phyloP scores from a whole-genome alignment of 768 basidiomycete species.

The Tulasnella sp. region DNA sequence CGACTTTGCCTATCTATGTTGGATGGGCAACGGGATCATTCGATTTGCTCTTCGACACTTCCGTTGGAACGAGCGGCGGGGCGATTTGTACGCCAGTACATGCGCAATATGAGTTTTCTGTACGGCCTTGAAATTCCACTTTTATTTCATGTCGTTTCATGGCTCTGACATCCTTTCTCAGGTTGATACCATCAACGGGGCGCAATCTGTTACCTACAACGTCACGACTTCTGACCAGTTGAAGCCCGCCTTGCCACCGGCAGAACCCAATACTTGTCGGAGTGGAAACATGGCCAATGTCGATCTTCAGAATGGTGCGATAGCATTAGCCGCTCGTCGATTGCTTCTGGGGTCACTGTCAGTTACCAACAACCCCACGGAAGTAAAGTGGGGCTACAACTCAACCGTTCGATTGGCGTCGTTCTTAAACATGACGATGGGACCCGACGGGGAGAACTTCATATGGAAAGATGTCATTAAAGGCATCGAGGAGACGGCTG shows the following conservation, averaged over 20 bases:
- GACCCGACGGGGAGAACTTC: neutral
- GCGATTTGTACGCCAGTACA: no score
- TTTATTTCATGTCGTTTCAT: no score
- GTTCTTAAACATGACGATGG: neutral
- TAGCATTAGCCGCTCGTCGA: neutral
- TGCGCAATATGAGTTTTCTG: no score
- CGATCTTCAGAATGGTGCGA: neutral
- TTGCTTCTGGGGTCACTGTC: neutral
- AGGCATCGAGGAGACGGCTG: neutral
- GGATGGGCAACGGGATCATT: neutral
- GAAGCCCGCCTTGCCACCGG: neutral
- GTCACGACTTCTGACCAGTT: neutral
- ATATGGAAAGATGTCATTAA: neutral
- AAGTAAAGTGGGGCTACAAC: neutral
- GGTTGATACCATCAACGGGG: neutral
- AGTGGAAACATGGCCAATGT: neutral
- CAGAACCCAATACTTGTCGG: neutral
- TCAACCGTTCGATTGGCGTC: neutral
- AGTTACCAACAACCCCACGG: neutral
- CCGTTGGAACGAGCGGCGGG: neutral
- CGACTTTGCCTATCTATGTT: neutral
- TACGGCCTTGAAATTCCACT: no score
- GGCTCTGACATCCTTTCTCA: neutral
- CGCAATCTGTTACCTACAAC: neutral
- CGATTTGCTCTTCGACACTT: no score